These are phyloP conservation scores for Phytophthora cryptogea DNA, from an alignment of 352 stramenopile species.

Conservation along the genomic window DNA sequence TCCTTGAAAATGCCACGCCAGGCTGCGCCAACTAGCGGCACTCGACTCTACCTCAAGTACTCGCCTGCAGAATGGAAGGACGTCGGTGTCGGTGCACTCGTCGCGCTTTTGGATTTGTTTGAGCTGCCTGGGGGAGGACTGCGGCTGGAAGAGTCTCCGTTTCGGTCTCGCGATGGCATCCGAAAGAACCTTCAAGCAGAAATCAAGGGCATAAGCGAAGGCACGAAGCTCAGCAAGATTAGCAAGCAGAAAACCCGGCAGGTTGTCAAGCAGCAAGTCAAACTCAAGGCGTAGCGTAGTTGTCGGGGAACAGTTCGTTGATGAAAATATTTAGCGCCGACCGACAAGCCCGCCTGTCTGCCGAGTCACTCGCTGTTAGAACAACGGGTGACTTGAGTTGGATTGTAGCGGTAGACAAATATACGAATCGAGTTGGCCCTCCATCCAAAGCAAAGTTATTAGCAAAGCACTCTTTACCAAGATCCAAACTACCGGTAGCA, in stretches of 20 bases:
- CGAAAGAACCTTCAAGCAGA: slow-evolving; percentile 56
- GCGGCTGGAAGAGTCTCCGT: slow-evolving; percentile 45
- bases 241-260: slow-evolving; percentile 14
- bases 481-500: too few species aligned
- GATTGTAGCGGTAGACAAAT: too few species aligned
- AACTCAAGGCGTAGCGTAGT: slow-evolving; percentile 1
- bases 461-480: not conserved
- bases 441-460: too few species aligned
- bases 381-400: too few species aligned
- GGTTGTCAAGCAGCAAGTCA: slow-evolving; percentile 23
- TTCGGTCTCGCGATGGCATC: slow-evolving; percentile 57
- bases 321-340: not conserved
- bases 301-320: too few species aligned
- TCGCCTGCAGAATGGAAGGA: slow-evolving; percentile 67
- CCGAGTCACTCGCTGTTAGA: too few species aligned
- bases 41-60: slow-evolving; percentile 67
- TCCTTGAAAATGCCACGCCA: slow-evolving; percentile 21
- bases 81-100: slow-evolving; percentile 62
- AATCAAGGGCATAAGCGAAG: slow-evolving; percentile 33
- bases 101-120: slow-evolving; percentile 69
- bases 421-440: too few species aligned
- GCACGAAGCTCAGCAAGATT: slow-evolving; percentile 13
- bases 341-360: too few species aligned
- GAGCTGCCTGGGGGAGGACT: slow-evolving; percentile 41
- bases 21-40: slow-evolving; percentile 23